Evolutionary conservation across 164 flowering plant species (phyloP).

Genomic region (Litsea cubeba): DNA sequence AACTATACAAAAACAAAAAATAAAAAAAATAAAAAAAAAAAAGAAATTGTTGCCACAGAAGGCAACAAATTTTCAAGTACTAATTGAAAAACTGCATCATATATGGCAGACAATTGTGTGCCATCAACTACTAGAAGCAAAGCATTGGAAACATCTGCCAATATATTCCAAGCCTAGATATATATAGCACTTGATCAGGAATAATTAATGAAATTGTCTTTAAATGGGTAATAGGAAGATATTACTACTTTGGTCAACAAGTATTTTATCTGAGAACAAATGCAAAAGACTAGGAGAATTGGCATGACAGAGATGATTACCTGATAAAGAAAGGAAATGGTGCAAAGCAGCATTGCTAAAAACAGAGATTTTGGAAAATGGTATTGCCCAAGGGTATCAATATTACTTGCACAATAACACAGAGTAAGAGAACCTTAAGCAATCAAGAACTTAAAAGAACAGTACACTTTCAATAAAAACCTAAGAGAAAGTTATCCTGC

Average conservation of each 20-base stretch:
- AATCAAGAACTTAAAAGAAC: too few species aligned
- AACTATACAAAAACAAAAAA: slow-evolving; percentile 15
- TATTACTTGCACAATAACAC: neutral
- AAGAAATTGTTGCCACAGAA: slow-evolving; percentile 13
- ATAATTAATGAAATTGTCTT: neutral
- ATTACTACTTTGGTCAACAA: neutral
- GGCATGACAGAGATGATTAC: too few species aligned
- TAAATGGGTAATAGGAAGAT: neutral
- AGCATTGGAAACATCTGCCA: neutral
- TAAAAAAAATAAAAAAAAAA: neutral
- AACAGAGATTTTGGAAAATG: neutral
- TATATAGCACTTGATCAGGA: neutral
- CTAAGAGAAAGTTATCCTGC: neutral
- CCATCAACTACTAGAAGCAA: slow-evolving; percentile 1
- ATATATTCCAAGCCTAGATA: neutral
- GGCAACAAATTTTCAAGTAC: slow-evolving; percentile 10
- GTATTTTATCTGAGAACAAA: neutral
- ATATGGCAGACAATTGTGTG: neutral
- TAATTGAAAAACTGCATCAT: neutral
- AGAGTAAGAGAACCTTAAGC: too few species aligned
- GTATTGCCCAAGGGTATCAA: neutral
- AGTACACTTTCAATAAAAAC: neutral
- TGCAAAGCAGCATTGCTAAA: too few species aligned
- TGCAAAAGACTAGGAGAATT: neutral
- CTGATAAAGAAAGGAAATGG: too few species aligned